Evolutionary conservation across 106 monocot species (phyloP), one percentile per base, ranked within the genome.

Genomic region (Allium cepa): DNA sequence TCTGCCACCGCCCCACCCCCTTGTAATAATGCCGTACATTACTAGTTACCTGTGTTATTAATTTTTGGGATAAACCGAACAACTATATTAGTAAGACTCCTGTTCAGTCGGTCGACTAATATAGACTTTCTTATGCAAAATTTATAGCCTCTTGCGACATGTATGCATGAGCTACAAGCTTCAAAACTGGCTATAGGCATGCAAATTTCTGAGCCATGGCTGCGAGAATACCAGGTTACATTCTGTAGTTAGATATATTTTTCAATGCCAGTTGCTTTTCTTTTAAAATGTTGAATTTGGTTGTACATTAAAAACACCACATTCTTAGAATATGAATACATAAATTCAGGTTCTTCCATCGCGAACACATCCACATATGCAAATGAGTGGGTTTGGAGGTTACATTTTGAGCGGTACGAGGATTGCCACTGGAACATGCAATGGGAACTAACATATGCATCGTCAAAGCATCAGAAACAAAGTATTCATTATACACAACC

Each of bases 361-460:
- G 0, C 87, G 95, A 3, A 95, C 91, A 56, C 95, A 95, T 74
- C 95, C 95, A 12, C 83, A 83, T 49, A 91, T 91, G 91, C 91
- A 95, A 73, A 91, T 88, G 91, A 95, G 86, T 79, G 83, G 65
- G 47, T 91, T 80, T 82, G 91, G 95, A 66, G 95, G 95, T 26
- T 95, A 91, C 47, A 76, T 91, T 66, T 76, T 95, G 53, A 95
- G 91, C 58, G 95, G 95, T 4, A 91, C 71, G 47, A 88, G 78
- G 72, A 76, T 81, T 60, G 75, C 76, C 71, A 75, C 12, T 10
- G 82, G 79, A 50, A 8, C 53, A 58, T 59, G 16, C 57, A 64
- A 57, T 53, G 57, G 59, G 16, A 66, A 66, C 50, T 66, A 12
- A 66, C 36, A 36, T 36, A 36, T 5, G 36, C 36, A 36, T 36